These are phyloP conservation scores for Ogataea dorogensis DNA, from an alignment of 805 yeast species.

Conservation along the genomic window DNA sequence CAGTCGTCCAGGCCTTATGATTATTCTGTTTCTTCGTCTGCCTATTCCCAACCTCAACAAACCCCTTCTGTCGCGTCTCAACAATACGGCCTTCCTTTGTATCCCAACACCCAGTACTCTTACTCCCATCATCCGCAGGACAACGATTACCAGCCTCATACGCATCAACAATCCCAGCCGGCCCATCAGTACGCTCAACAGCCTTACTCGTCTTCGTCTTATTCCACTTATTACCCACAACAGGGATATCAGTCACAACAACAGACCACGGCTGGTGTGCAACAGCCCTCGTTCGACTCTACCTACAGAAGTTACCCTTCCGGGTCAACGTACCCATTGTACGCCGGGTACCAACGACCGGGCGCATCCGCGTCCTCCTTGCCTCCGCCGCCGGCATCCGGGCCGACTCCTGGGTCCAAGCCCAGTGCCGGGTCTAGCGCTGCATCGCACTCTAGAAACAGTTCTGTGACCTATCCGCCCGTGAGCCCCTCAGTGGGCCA, in stretches of 20 bases:
- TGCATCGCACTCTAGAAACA: slow-evolving; percentile 12
- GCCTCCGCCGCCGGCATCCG: slow-evolving; percentile 16
- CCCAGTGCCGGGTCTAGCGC: slow-evolving; percentile 9
- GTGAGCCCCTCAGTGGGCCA: slow-evolving; percentile 37
- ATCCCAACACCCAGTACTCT: slow-evolving; percentile 19
- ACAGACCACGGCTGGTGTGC: slow-evolving; percentile 13
- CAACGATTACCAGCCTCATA: slow-evolving; percentile 20
- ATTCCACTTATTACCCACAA: slow-evolving; percentile 20
- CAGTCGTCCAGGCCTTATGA: slow-evolving; percentile 21
- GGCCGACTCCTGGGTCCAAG: slow-evolving; percentile 8
- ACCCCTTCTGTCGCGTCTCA: slow-evolving; percentile 15
- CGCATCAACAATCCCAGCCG: slow-evolving; percentile 17
- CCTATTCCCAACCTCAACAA: slow-evolving; percentile 19
- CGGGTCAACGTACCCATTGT: slow-evolving; percentile 19
- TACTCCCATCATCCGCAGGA: slow-evolving; percentile 24
- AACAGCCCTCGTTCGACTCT: slow-evolving; percentile 18
- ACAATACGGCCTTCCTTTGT: slow-evolving; percentile 20
- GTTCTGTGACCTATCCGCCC: slow-evolving; percentile 22
- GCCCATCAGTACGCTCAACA: slow-evolving; percentile 21
- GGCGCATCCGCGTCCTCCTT: slow-evolving; percentile 13
- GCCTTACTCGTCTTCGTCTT: slow-evolving; percentile 18
- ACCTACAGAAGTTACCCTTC: slow-evolving; percentile 21
- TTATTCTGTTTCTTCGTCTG: slow-evolving; percentile 15
- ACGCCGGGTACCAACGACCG: slow-evolving; percentile 17
- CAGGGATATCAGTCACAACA: slow-evolving; percentile 21